A percentile compares a stretch with the other conserved stretches of the same genome.
phyloP scores from a whole-genome alignment of 768 basidiomycete genomes.

The Phaffia tasmanica region DNA sequence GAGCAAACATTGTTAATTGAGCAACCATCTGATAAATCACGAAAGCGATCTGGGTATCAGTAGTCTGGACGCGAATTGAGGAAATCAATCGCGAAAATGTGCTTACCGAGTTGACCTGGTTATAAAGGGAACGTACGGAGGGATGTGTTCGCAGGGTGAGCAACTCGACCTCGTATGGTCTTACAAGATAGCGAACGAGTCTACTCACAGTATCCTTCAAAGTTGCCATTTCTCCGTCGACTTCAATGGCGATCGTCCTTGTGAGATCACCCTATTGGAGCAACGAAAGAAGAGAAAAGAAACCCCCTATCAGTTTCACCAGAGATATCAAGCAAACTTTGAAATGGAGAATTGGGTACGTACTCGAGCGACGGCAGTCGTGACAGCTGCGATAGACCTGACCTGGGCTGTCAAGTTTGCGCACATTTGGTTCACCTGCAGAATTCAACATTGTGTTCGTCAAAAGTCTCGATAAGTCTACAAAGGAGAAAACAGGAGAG shows the following conservation, averaged over 20 bases:
- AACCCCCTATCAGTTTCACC: background rate
- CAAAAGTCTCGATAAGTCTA: background rate
- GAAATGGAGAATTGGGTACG: slow-evolving; percentile 6
- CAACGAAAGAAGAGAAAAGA: background rate
- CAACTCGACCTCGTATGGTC: no score
- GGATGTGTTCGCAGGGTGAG: no score
- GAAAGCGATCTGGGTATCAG: background rate
- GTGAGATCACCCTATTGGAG: slow-evolving; percentile 39
- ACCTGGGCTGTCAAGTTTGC: slow-evolving; percentile 68
- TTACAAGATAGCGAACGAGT: background rate
- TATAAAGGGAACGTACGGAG: no score
- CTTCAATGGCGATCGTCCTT: slow-evolving; percentile 70
- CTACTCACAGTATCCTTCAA: slow-evolving; percentile 37
- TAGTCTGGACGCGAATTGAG: no score
- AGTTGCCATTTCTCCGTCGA: slow-evolving; percentile 69
- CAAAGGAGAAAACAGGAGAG: background rate
- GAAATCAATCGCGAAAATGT: background rate
- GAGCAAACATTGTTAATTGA: slow-evolving; percentile 14
- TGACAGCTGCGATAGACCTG: slow-evolving; percentile 70
- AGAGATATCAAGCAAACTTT: background rate
- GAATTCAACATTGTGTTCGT: background rate
- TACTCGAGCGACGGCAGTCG: slow-evolving; percentile 50
- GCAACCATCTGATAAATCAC: slow-evolving; percentile 10
- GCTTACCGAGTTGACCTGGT: slow-evolving; percentile 37
- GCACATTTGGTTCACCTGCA: slow-evolving; percentile 68